Base-by-base conservation (phyloP, 495 filamentous ascomycete genomes). In the Lasiosphaeris hirsuta region DNA sequence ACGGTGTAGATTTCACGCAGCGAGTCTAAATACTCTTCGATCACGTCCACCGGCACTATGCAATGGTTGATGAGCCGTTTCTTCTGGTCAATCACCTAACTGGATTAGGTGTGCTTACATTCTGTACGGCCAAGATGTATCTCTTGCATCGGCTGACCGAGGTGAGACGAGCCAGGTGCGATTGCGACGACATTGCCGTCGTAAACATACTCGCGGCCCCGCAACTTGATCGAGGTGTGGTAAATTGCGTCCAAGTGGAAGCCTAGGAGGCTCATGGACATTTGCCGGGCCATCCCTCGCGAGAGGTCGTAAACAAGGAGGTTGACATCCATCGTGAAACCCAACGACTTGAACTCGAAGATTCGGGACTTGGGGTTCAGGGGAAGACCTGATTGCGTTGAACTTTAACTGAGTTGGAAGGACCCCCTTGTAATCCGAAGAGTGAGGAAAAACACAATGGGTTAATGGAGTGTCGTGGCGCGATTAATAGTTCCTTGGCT, bases 291-390 rank as follows among this genome's bases (percentile, higher is more conserved):
- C 37, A 82, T 49, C 37, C 86, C 92, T 69, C 86, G 79, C 13
- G 94, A 96, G 38, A 98, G 82, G 77, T 98, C 94, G 63, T 98
- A 98, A 51, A 96, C 86, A 57, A 96, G 93, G 45, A 97, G 81
- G 66, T 93, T 80, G 38, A 96, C 89, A 57, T 95, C 89, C 91
- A 96, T 96, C 30, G 37, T 63, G 40, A 38, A 10, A n/a, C 18
- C 15, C 42, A 10, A 10, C 17, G 51, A 2, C 8, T n/a, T 4
- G 10, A 36, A 35, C 47, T 45, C 23, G 23, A 30, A 30, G 23
- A 30, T 30, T 30, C 23, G 23, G 23, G 5, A 30, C 5, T 30
- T 30, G 5, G 23, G 23, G 5, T 30, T 30, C 23, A 30, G 23
- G 23, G 23, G 23, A 30, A 30, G 23, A 30, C 23, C 23, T 30